Conservation (phyloP, 1,284 basidiomycete genomes). For the Marasmius fiardii region DNA sequence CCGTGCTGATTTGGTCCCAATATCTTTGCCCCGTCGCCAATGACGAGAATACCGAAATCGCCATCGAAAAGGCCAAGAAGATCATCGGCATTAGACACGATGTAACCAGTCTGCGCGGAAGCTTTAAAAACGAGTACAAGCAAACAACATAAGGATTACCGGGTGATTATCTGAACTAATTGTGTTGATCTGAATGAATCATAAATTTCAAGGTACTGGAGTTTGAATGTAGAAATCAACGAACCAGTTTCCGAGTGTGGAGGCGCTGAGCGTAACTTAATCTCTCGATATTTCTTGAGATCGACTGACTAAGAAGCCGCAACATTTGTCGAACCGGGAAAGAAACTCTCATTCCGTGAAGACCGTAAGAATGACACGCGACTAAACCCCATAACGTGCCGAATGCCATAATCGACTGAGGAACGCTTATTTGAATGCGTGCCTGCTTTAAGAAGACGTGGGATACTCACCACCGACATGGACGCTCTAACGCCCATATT, state of each 20-base stretch:
- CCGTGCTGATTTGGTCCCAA: constrained; percentile 78
- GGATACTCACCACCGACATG: constrained; percentile 70
- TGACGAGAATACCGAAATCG: constrained; percentile 81
- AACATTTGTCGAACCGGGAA: constrained; percentile 85
- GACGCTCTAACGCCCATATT: constrained; percentile 84
- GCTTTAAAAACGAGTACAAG: constrained; percentile 1
- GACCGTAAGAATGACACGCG: constrained; percentile 81
- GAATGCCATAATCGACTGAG: constrained; percentile 80
- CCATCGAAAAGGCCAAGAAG: constrained; percentile 82
- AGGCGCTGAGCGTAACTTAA: constrained; percentile 79
- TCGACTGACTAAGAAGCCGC: constrained; percentile 77
- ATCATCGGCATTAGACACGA: constrained; percentile 86
- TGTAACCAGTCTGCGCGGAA: constrained; percentile 65
- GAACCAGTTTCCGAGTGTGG: constrained; percentile 71
- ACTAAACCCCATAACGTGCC: constrained; percentile 85
- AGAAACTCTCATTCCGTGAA: constrained; percentile 78
- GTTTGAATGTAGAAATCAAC: constrained; percentile 7
- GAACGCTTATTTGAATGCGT: not conserved
- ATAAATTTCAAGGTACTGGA: not conserved
- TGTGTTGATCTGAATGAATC: constrained; percentile 63
- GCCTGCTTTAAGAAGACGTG: not conserved
- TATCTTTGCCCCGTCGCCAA: constrained; percentile 86
- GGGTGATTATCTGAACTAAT: constrained; percentile 72
- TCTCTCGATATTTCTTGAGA: constrained; percentile 83
- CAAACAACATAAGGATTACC: constrained; percentile 20